phyloP scores from a whole-genome alignment of 2,329 filamentous ascomycete species.

The Rhynchosporium graminicola region DNA sequence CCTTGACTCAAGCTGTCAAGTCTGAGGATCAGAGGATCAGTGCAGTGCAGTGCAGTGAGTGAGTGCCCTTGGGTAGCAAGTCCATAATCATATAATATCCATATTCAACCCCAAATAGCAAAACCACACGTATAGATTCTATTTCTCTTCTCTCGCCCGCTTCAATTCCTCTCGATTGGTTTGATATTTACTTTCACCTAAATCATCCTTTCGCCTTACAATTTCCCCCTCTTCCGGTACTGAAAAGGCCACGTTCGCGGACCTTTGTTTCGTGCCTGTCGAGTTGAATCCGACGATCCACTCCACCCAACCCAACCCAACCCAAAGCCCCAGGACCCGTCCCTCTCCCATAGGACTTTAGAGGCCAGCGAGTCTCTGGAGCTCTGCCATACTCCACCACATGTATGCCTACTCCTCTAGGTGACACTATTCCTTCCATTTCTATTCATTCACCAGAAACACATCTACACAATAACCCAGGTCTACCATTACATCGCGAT shows the following conservation, averaged over 20 bases:
- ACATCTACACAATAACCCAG: constrained; percentile 26
- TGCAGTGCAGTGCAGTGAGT: no score
- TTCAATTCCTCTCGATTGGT: constrained; percentile 11
- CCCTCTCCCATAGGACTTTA: constrained; percentile 29
- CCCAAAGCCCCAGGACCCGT: neutral
- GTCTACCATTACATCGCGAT: constrained; percentile 38
- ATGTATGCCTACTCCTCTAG: constrained; percentile 47
- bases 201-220: neutral
- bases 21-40: neutral
- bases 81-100: no score
- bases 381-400: constrained; percentile 31
- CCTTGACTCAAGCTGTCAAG: constrained; percentile 14
- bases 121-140: neutral
- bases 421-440: constrained; percentile 41
- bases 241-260: constrained; percentile 38
- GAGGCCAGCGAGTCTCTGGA: constrained; percentile 39
- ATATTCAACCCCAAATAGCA: no score
- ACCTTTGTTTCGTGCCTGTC: constrained; percentile 24
- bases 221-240: constrained; percentile 10
- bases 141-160: neutral
- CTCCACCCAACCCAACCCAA: no score
- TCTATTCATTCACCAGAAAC: constrained; percentile 31
- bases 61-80: no score
- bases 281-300: constrained; percentile 12
- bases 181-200: neutral